A percentile compares a stretch with the other conserved stretches of the same genome.
Conservation (phyloP, 805 yeast species). For the Danielozyma ontarioensis region DNA sequence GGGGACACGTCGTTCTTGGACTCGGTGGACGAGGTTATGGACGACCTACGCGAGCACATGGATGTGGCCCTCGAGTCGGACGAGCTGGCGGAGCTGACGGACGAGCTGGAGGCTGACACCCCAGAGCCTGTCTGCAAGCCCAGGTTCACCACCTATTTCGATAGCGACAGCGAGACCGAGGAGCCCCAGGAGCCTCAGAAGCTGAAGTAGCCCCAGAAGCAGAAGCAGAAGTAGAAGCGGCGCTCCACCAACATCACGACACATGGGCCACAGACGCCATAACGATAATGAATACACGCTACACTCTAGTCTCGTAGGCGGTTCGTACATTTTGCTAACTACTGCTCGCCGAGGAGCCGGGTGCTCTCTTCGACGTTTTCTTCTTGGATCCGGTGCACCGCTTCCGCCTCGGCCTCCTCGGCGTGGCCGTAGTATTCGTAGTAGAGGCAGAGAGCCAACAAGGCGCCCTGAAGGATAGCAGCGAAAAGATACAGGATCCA, state of each 20-base stretch:
- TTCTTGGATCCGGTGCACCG: neutral
- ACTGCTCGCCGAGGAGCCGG: too few relatives aligned
- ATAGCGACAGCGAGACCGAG: too few relatives aligned
- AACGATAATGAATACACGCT: too few relatives aligned
- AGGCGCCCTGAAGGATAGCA: slow-evolving; percentile 57
- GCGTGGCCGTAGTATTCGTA: slow-evolving; percentile 16
- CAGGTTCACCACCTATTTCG: too few relatives aligned
- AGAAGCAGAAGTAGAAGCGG: slow-evolving; percentile 2
- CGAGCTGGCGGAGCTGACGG: slow-evolving; percentile 2
- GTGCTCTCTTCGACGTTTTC: neutral
- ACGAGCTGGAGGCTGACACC: neutral
- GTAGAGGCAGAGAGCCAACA: slow-evolving; percentile 60
- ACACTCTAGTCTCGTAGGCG: too few relatives aligned
- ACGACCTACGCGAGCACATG: slow-evolving; percentile 2
- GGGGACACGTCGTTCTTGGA: slow-evolving; percentile 1
- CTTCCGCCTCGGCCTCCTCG: neutral
- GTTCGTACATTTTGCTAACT: too few relatives aligned
- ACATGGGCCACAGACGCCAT: too few relatives aligned
- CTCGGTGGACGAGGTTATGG: slow-evolving; percentile 2
- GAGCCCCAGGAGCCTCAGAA: too few relatives aligned
- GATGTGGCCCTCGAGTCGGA: slow-evolving; percentile 1
- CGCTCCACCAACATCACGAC: too few relatives aligned
- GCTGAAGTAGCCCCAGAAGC: slow-evolving; percentile 1
- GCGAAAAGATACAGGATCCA: slow-evolving; percentile 80
- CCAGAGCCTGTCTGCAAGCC: too few relatives aligned